Evolutionary conservation across 2,329 filamentous ascomycete genomes (phyloP).

Genomic region (Corynespora cassiicola): DNA sequence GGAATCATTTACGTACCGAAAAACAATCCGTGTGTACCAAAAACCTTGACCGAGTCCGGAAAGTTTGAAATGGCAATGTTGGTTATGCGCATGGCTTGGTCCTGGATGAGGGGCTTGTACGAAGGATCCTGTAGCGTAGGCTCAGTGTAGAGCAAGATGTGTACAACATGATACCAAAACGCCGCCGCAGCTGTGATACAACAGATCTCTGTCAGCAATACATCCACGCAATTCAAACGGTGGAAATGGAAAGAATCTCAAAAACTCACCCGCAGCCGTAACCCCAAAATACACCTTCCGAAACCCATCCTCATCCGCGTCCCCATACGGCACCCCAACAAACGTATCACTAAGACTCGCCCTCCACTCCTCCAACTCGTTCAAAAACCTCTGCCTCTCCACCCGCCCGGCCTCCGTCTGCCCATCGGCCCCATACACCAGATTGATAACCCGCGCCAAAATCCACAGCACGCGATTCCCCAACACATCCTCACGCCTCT

Average conservation of each 20-base stretch:
- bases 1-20: constrained; percentile 27
- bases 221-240: no score
- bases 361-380: constrained; percentile 37
- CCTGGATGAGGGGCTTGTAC: constrained; percentile 34
- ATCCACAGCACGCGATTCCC: constrained; percentile 42
- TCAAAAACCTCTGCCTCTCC: constrained; percentile 28
- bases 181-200: constrained; percentile 35
- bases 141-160: constrained; percentile 40
- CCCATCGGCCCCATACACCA: constrained; percentile 31
- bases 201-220: no score
- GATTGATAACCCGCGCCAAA: constrained; percentile 35
- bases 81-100: constrained; percentile 34
- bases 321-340: constrained; percentile 38
- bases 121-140: constrained; percentile 31
- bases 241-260: no score
- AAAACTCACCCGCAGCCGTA: constrained; percentile 26
- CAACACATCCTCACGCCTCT: constrained; percentile 39
- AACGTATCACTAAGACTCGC: constrained; percentile 33
- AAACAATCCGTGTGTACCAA: constrained; percentile 39
- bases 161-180: constrained; percentile 41
- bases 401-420: constrained; percentile 15
- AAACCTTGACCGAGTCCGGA: constrained; percentile 36
- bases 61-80: constrained; percentile 42
- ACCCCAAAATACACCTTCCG: constrained; percentile 39
- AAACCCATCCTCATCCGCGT: constrained; percentile 38